phyloP scores from a whole-genome alignment of 2,329 filamentous ascomycete species.

The Cordyceps cicadae region DNA sequence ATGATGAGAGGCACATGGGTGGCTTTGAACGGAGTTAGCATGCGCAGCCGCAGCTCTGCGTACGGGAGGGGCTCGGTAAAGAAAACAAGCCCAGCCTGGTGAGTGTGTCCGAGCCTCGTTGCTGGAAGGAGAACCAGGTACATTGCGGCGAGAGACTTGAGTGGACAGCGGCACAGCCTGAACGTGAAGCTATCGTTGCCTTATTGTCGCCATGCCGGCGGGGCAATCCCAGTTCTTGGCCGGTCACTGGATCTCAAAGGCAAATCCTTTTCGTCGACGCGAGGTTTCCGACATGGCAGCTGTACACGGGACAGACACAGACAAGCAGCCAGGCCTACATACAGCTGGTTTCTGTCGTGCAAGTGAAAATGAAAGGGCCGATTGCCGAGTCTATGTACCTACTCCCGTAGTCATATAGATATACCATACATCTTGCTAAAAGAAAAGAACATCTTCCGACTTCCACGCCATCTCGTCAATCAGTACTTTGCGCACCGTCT shows the following conservation, averaged over 20 bases:
- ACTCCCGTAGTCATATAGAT: neutral
- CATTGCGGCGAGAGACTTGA: no score
- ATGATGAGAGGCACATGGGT: slow-evolving; percentile 17
- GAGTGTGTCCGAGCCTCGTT: neutral
- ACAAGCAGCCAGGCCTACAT: no score
- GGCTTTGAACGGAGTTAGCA: slow-evolving; percentile 20
- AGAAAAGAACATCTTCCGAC: slow-evolving; percentile 67
- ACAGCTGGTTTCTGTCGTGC: no score
- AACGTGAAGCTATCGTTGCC: neutral
- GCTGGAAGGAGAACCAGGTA: neutral
- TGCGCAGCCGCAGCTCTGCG: neutral
- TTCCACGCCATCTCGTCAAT: slow-evolving; percentile 54
- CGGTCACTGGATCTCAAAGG: no score
- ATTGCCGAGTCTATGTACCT: neutral
- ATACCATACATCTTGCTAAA: slow-evolving; percentile 35
- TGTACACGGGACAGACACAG: no score
- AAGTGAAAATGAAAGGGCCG: no score
- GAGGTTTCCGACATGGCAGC: no score
- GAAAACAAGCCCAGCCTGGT: no score
- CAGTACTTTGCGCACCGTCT: slow-evolving; percentile 47
- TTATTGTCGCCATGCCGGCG: neutral
- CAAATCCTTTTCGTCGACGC: no score
- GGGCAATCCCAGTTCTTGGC: no score
- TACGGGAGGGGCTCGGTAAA: no score
- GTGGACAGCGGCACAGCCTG: no score